Evolutionary conservation across 805 yeast species (phyloP), one percentile per base, ranked within the genome.

Genomic region (Myxozyma vanderwaltii): DNA sequence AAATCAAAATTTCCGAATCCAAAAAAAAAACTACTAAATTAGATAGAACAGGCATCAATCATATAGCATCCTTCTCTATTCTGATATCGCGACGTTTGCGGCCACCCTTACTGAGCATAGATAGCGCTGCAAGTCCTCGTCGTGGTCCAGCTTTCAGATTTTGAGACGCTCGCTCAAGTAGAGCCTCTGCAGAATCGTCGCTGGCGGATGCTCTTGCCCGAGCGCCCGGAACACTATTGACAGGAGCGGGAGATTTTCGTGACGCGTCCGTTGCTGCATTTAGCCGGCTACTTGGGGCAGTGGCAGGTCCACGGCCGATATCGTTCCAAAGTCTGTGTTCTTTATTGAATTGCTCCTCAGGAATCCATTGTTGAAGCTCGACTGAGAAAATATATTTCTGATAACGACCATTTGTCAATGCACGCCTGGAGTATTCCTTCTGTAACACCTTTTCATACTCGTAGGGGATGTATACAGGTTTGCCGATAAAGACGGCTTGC

Each of bases 401-500:
- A 24, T 36, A 62, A 3, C 56, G 41, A 17, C 55, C 56, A 44
- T 54, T 51, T 6, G 58, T 56, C 24, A 62, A 58, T 3, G 65
- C 64, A 23, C 58, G 54, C 19, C 61, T 53, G 15, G 64, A 59
- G 64, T 80, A 79, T 60, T 81, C 85, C 10, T 73, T 65, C 10
- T 60, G 50, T 3, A 81, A 71, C 12, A 77, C 65, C 4, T 63
- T 61, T 12, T 75, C 74, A 31, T 71, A 71, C 49, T 68, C 67
- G 44, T 72, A 67, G 0, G 87, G 88, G 23, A 82, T 70, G 56
- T 75, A 76, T 1, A 80, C 76, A 15, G 75, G 61, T 10, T 69
- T 79, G 1, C 89, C 89, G 70, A 88, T 91, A 64, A 82, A 85
- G 19, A 76, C 64, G 0, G 88, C 78, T 35, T 79, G 74, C 3